phyloP scores from a whole-genome alignment of 768 basidiomycete species.

The Asterophora parasitica region DNA sequence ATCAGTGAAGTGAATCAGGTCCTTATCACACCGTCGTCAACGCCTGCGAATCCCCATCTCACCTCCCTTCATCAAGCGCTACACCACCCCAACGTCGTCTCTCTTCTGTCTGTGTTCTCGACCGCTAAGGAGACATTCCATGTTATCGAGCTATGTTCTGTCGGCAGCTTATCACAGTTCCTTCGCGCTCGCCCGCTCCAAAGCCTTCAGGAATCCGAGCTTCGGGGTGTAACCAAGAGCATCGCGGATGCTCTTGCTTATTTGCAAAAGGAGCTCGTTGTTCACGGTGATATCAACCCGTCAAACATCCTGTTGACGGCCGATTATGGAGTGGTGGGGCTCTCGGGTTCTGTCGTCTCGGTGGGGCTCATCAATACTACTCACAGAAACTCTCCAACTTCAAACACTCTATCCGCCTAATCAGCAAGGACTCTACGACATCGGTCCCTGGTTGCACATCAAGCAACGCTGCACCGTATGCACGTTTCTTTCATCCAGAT shows the following conservation, averaged over 20 bases:
- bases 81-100: constrained; percentile 45
- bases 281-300: constrained; percentile 41
- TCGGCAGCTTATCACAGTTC: constrained; percentile 32
- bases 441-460: constrained; percentile 18
- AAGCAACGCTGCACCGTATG: constrained; percentile 40
- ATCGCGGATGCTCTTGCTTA: constrained; percentile 40
- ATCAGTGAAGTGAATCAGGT: neutral
- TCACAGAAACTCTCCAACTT: constrained; percentile 44
- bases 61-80: constrained; percentile 34
- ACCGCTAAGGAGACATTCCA: constrained; percentile 29
- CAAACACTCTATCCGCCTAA: constrained; percentile 27
- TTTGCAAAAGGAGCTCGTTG: constrained; percentile 34
- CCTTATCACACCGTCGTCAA: constrained; percentile 1
- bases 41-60: constrained; percentile 7
- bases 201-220: constrained; percentile 28
- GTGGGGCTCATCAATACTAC: neutral
- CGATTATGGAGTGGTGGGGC: constrained; percentile 33
- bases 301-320: constrained; percentile 35
- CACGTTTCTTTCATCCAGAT: neutral
- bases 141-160: constrained; percentile 41
- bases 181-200: constrained; percentile 20
- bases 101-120: constrained; percentile 38
- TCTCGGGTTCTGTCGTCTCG: neutral
- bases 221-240: constrained; percentile 33
- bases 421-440: constrained; percentile 18